Percentiles rank a stretch among this genome's conserved stretches.
Evolutionary conservation across 371 early-diverging fungal species (phyloP).

Genomic region (Racocetra persica): DNA sequence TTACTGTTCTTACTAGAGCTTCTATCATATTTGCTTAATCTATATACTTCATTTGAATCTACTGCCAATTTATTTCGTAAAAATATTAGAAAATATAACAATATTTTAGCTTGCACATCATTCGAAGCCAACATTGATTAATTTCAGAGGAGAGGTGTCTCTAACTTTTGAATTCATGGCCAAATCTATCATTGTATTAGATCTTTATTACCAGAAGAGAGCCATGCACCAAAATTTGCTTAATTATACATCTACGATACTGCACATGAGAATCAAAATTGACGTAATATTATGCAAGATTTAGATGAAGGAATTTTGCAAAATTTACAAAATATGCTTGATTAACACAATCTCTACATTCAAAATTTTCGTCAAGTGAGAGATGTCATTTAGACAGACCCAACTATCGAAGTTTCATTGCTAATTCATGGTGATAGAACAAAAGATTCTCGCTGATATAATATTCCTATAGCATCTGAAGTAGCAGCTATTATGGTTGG

Average conservation of each 20-base stretch:
- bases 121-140: neutral
- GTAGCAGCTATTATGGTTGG: slow-evolving; percentile 18
- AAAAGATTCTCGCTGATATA: neutral
- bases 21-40: neutral
- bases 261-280: neutral
- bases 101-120: slow-evolving; percentile 1
- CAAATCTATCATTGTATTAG: neutral
- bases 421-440: neutral
- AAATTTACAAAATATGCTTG: neutral
- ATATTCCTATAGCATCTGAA: neutral
- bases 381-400: neutral
- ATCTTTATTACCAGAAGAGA: neutral
- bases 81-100: slow-evolving; percentile 2
- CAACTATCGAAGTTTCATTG: neutral
- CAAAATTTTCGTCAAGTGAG: neutral
- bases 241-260: slow-evolving; percentile 8
- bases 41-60: slow-evolving; percentile 12
- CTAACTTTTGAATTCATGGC: slow-evolving; percentile 19
- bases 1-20: neutral
- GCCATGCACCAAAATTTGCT: neutral
- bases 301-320: slow-evolving; percentile 13
- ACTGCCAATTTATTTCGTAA: neutral
- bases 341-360: neutral
- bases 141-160: neutral
- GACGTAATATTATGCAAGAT: neutral